These are phyloP conservation scores for Coniosporium tulheliwenetii DNA, from an alignment of 2,329 filamentous ascomycete species.

Conservation along the genomic window DNA sequence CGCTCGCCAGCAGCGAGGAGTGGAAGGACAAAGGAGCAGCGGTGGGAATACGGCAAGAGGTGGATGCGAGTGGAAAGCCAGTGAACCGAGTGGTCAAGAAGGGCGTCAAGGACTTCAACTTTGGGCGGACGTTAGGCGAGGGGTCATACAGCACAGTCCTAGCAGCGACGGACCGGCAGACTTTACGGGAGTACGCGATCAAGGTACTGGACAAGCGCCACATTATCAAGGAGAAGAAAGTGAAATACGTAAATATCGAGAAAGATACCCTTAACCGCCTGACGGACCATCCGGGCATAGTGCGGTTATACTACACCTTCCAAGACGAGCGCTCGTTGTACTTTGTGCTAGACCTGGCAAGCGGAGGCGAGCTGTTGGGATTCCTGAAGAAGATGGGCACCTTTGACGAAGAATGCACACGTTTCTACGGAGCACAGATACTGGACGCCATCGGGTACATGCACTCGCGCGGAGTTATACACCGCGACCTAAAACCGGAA, in stretches of 20 bases:
- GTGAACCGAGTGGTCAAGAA: slow-evolving; percentile 82
- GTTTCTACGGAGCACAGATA: slow-evolving; percentile 91
- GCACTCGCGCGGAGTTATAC: slow-evolving; percentile 91
- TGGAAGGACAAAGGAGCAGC: slow-evolving; percentile 96
- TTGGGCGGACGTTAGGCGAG: slow-evolving; percentile 80
- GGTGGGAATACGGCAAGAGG: slow-evolving; percentile 63
- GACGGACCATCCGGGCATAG: slow-evolving; percentile 91
- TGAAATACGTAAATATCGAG: slow-evolving; percentile 99
- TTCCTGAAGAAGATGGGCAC: slow-evolving; percentile 88
- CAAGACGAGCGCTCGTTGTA: slow-evolving; percentile 93
- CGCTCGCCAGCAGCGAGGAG: slow-evolving; percentile 60
- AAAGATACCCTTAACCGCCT: slow-evolving; percentile 94
- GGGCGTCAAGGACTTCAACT: slow-evolving; percentile 91
- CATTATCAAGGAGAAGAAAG: slow-evolving; percentile 99
- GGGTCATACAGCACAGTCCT: slow-evolving; percentile 96
- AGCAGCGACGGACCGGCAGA: slow-evolving; percentile 83
- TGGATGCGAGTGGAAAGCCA: slow-evolving; percentile 71
- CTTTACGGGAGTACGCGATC: slow-evolving; percentile 89
- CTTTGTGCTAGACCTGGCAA: slow-evolving; percentile 89
- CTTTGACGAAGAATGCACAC: slow-evolving; percentile 87
- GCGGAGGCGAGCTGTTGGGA: slow-evolving; percentile 78
- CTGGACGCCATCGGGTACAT: slow-evolving; percentile 95
- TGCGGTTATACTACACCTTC: slow-evolving; percentile 95
- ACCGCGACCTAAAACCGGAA: slow-evolving; percentile 91
- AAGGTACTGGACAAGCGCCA: slow-evolving; percentile 97